Evolutionary conservation across 495 filamentous ascomycete genomes (phyloP).

Genomic region (Penicillium taxi): DNA sequence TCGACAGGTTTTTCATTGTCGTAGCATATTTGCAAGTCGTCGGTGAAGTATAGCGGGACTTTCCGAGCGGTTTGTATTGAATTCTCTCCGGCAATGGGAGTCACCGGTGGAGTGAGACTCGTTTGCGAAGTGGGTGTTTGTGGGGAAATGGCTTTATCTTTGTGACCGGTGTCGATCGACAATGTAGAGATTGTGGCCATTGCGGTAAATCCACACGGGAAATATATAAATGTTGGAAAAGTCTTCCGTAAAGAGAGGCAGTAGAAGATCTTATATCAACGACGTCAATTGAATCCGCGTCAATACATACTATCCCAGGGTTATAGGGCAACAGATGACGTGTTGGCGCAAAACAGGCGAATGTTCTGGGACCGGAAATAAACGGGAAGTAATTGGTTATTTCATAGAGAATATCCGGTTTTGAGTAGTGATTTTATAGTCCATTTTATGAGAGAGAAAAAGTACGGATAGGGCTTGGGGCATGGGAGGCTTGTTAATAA

Average conservation of each 20-base stretch:
- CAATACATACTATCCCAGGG: not conserved
- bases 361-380: not conserved
- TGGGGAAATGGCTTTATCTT: conserved; percentile 8
- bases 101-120: conserved; percentile 32
- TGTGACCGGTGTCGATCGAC: conserved; percentile 22
- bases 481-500: conserved; percentile 2
- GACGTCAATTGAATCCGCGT: too few relatives aligned
- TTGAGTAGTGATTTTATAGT: too few relatives aligned
- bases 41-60: conserved; percentile 15
- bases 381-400: too few relatives aligned
- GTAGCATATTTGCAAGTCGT: conserved; percentile 29
- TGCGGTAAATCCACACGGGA: not conserved
- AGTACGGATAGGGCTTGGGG: not conserved
- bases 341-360: conserved; percentile 8
- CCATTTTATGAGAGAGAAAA: conserved; percentile 3
- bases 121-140: conserved; percentile 9
- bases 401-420: too few relatives aligned
- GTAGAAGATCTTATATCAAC: too few relatives aligned
- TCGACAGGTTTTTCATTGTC: conserved; percentile 28
- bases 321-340: conserved; percentile 13
- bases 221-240: too few relatives aligned
- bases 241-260: too few relatives aligned
- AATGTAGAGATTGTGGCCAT: conserved; percentile 14
- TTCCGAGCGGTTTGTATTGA: conserved; percentile 1
- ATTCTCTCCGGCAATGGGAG: conserved; percentile 25